Evolutionary conservation across 495 filamentous ascomycete genomes (phyloP).

Genomic region (Neurospora cerealis): DNA sequence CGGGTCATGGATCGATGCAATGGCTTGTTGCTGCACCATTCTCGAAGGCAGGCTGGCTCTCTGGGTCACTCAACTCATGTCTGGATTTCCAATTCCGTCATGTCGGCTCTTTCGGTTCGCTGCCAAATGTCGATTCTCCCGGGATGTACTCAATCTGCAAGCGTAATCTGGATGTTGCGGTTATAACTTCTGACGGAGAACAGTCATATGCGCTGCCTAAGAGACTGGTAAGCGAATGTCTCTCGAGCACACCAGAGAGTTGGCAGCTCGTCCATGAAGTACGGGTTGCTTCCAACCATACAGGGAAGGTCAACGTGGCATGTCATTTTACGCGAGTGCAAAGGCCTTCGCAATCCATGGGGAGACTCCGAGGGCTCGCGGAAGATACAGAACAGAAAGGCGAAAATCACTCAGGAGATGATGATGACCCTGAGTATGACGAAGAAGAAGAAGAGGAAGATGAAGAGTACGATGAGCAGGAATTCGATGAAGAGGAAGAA

Average conservation of each 20-base stretch:
- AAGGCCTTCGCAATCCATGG: not conserved
- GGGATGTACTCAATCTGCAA: not conserved
- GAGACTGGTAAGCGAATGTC: not conserved
- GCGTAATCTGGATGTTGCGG: not conserved
- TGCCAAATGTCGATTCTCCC: not conserved
- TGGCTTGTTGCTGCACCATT: not conserved
- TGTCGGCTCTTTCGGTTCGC: not conserved
- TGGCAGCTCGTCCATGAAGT: not conserved
- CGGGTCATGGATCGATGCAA: not conserved
- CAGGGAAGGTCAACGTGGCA: not conserved
- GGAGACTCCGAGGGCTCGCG: not conserved
- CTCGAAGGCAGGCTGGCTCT: not conserved
- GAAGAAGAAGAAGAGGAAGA: not conserved
- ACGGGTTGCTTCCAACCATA: not conserved
- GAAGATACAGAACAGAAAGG: not conserved
- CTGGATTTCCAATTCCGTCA: not conserved
- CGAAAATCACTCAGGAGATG: not conserved
- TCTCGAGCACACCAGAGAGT: not conserved
- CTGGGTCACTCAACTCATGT: not conserved
- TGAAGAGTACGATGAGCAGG: not conserved
- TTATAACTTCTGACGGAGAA: not conserved
- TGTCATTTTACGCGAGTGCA: not conserved
- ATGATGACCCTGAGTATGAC: not conserved
- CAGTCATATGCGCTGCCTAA: not conserved
- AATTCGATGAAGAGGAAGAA: not conserved